Conservation (phyloP, 139 green algal genomes). For the Pleodorina starrii region DNA sequence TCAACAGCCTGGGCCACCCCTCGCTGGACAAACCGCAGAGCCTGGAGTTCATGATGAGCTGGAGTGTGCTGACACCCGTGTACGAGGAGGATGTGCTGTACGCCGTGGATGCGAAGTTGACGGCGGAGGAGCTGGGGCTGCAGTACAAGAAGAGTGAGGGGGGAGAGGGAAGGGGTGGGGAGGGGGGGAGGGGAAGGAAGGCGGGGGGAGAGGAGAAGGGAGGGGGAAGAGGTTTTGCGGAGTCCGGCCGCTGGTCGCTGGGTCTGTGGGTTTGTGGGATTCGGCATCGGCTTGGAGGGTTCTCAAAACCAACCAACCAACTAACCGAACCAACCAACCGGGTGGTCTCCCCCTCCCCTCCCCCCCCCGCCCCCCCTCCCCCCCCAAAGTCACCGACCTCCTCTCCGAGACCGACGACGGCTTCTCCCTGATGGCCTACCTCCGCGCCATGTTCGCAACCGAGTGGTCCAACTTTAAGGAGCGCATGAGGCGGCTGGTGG, state of each 20-base stretch:
- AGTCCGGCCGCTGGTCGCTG: no score
- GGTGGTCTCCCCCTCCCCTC: no score
- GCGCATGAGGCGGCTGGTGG: slow-evolving; percentile 36
- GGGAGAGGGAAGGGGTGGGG: no score
- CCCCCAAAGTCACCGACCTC: slow-evolving; percentile 54
- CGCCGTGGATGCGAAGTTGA: slow-evolving; percentile 65
- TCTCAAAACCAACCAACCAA: no score
- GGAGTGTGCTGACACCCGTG: slow-evolving; percentile 75
- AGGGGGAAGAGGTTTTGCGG: no score
- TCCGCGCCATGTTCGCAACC: slow-evolving; percentile 41
- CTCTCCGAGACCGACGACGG: slow-evolving; percentile 59
- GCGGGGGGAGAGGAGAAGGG: no score
- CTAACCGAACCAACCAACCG: no score
- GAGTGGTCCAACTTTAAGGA: slow-evolving; percentile 59
- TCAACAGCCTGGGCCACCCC: slow-evolving; percentile 73
- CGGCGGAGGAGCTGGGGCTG: slow-evolving; percentile 40
- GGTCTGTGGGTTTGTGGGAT: no score
- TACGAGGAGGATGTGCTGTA: slow-evolving; percentile 87
- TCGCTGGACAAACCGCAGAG: slow-evolving; percentile 68
- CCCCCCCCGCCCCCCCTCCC: neutral
- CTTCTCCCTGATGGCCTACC: slow-evolving; percentile 60
- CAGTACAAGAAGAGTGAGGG: slow-evolving; percentile 36
- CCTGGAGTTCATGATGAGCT: slow-evolving; percentile 46
- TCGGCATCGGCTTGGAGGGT: no score
- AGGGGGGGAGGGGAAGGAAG: no score